Evolutionary conservation across 108 stramenopile species (phyloP), one percentile per base, ranked within the genome.

Genomic region (Mediolabrus comicus): DNA sequence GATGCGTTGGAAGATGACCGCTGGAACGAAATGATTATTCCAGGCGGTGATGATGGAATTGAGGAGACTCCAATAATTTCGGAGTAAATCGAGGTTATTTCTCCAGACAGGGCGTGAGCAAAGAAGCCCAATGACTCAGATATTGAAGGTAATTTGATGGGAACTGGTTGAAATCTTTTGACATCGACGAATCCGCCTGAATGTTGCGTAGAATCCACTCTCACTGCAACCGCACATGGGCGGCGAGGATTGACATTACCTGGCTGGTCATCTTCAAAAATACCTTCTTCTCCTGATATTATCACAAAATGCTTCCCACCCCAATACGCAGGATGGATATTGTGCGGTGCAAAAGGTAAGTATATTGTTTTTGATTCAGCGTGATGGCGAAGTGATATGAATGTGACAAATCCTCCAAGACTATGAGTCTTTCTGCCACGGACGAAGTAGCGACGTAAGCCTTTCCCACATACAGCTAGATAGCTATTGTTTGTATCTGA

Each of bases 391-490:
- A 87, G 52, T 13, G 90, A 89, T 8, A 88, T 58, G 58, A 91
- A 89, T 0, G 87, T 87, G 22, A 92, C 72, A 59, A 88, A 94
- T 31, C 93, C 93, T 59, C 92, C 92, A 10, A 74, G 27, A 27
- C 17, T 29, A 46, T 57, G 30, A 28, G 5, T 53, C 51, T 19
- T 32, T 31, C 32, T 49, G 19, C 31, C 31, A 34, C 19, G 19
- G 14, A 31, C 14, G 46, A 13, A 3, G 19, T 10, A 12, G 16
- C 38, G 56, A 30, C 68, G 69, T 19, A 78, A 49, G 17, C 77
- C 77, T 54, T 53, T 78, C 22, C 77, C 77, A 41, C 77, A 78
- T 16, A 78, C 27, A 7, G 69, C 77, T 31, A 78, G 69, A 54
- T 69, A 60, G 9, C 63, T 25, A 55, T 78, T 78, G 39, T 58